These are phyloP conservation scores for Bothriochloa decipiens DNA, from an alignment of 176 grass and related monocot genomes.

Conservation along the genomic window DNA sequence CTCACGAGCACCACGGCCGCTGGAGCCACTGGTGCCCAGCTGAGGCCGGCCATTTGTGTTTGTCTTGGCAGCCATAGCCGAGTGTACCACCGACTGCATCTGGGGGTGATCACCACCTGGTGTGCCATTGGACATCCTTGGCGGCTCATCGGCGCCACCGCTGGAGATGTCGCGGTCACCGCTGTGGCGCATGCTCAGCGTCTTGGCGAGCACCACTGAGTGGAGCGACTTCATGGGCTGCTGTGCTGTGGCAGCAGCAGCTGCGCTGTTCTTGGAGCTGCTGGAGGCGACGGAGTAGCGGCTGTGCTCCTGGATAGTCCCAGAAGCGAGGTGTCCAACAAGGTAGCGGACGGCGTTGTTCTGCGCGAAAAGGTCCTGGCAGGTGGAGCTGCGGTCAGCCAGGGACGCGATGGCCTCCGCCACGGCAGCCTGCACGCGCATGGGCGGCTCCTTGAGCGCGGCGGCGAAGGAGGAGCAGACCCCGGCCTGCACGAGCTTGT, in stretches of 20 bases:
- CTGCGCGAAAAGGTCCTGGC: conserved; percentile 80
- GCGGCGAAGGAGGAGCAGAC: conserved; percentile 66
- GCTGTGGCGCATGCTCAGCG: conserved; percentile 44
- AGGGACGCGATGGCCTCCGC: conserved; percentile 69
- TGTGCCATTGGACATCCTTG: background rate
- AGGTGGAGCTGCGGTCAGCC: conserved; percentile 51
- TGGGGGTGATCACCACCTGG: conserved; percentile 30
- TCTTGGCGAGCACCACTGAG: conserved; percentile 74
- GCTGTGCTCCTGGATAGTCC: conserved; percentile 93
- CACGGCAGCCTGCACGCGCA: conserved; percentile 74
- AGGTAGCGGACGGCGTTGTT: conserved; percentile 74
- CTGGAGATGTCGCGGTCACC: background rate
- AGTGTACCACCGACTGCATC: conserved; percentile 77
- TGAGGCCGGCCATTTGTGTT: conserved; percentile 32
- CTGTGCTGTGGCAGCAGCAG: background rate
- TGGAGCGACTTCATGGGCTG: conserved; percentile 61
- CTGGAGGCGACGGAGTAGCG: conserved; percentile 63
- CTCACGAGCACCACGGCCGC: conserved; percentile 50
- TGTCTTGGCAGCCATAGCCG: conserved; percentile 60
- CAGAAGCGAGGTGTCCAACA: conserved; percentile 78
- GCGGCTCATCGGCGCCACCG: background rate
- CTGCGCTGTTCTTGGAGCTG: conserved; percentile 42
- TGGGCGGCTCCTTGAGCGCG: conserved; percentile 71
- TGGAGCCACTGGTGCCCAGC: conserved; percentile 44
- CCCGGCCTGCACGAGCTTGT: conserved; percentile 62